Evolutionary conservation across 768 basidiomycete species (phyloP), one percentile per base, ranked within the genome.

Genomic region (Krasilnikovozyma curviuscula): DNA sequence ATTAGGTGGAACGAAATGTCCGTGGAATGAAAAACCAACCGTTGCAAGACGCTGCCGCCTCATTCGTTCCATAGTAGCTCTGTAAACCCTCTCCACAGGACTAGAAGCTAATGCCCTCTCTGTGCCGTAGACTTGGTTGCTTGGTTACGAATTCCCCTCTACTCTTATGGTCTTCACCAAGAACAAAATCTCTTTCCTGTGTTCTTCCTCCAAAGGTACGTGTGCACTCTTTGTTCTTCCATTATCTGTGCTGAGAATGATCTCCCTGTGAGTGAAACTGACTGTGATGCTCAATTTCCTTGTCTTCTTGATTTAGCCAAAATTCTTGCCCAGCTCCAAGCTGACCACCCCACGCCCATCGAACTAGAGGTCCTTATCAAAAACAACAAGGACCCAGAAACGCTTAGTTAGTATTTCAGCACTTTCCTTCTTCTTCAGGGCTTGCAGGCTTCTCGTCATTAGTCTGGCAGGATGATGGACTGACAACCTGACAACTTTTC

Each of bases 121-220:
- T 19, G 41, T 37, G 44, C 24, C 23, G 7, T 56, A 93, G 91
- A 89, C 88, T 61, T 93, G 88, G 83, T 71, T 98, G 16, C 73
- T 97, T 32, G 91, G 89, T 13, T 97, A 88, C 64, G 91, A 98
- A 65, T 97, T 97, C 60, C 93, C 91, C 2, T 85, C 86, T 0
- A 95, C 91, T 0, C 69, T 95, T 25, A 72, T 89, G 49, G 68
- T 95, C 18, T 81, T 97, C 58, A 73, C 78, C 49, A 79, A 79
- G 58, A 70, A 78, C 46, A 81, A 74, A 59, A 66, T 97, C 18
- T 69, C 69, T 29, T 79, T 95, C 33, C 67, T 93, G 24, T 88
- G 83, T 54, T 89, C 85, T 21, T 73, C 81, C 1, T 82, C 79
- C 18, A 91, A 95, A 74, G 82, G 88, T 85, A 52, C 53, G 66